A percentile compares a stretch with the other conserved stretches of the same genome.
Conservation (phyloP, 345 rosid genomes). For the Sonneratia alba region DNA sequence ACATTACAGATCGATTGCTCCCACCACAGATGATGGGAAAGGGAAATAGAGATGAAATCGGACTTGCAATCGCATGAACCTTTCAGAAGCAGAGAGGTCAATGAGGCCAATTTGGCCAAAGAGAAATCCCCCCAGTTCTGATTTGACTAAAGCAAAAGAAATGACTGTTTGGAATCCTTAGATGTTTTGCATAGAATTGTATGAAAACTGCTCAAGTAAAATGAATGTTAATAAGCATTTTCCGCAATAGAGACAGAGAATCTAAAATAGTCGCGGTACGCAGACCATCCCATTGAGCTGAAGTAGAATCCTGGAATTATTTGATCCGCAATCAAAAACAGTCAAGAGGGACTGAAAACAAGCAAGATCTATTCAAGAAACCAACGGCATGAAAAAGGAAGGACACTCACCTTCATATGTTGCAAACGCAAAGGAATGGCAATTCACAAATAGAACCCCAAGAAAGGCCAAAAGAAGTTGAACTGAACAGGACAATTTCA, state of each 20-base stretch:
- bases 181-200: neutral
- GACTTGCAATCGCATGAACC: too few relatives aligned
- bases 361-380: constrained; percentile 44
- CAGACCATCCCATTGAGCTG: too few relatives aligned
- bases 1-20: neutral
- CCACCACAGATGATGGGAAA: neutral
- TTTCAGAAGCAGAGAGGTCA: neutral
- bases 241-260: too few relatives aligned
- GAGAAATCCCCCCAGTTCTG: neutral
- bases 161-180: neutral
- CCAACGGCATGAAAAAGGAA: neutral
- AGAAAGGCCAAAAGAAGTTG: constrained; percentile 33
- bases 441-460: constrained; percentile 32
- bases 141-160: neutral
- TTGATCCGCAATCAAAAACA: constrained; percentile 12
- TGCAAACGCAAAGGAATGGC: constrained; percentile 47
- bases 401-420: constrained; percentile 53
- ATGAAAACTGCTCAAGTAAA: neutral
- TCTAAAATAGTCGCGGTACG: too few relatives aligned
- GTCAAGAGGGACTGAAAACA: constrained; percentile 6
- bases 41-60: too few relatives aligned
- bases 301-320: too few relatives aligned
- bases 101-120: neutral
- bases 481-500: constrained; percentile 28
- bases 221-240: neutral